Evolutionary conservation across 768 basidiomycete genomes (phyloP), one percentile per base, ranked within the genome.

Genomic region (Collybiopsis luxurians): DNA sequence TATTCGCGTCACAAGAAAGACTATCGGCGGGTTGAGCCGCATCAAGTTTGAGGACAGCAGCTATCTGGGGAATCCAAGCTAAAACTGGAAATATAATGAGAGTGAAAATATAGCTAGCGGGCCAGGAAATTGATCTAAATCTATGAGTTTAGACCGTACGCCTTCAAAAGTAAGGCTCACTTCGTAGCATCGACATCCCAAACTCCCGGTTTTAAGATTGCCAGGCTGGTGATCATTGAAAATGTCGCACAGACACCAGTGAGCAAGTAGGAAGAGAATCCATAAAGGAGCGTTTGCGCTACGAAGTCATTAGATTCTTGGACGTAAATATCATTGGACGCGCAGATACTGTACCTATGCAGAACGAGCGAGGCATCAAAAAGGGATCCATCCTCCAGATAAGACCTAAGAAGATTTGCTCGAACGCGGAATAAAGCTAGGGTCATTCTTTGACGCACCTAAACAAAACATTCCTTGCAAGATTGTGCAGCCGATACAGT

Each of bases 371-470:
- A 9, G 85, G 83, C 85, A 89, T 89, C 19, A 57, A 64, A 48
- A 70, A 72, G 0, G 86, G 83, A 60, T 84, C 73, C 86, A 89
- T 87, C 50, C 70, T 67, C 76, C 82, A 87, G 13, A 84, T 74
- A 69, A 88, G 78, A 11, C 86, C 87, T 87, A 48, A 23, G 21
- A 38, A 42, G 34, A n/a, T 55, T 13, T 27, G n/a, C n/a, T 36
- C 36, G 60, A 19, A 17, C 17, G 50, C 12, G 36, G 59, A 24
- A 62, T 44, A 28, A 34, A 34, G 44, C 17, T 19, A 27, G 21
- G n/a, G 31, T 21, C 43, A 21, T n/a, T 36, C 26, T 19, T 23
- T 12, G 26, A 45, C 31, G 24, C 54, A 85, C 87, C 85, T 2
- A 89, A 65, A 63, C 82, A 85, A 63, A 88, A 86, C 9, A 77